These are phyloP conservation scores for Mortierella antarctica DNA, from an alignment of 192 early-diverging fungal genomes.

Conservation along the genomic window DNA sequence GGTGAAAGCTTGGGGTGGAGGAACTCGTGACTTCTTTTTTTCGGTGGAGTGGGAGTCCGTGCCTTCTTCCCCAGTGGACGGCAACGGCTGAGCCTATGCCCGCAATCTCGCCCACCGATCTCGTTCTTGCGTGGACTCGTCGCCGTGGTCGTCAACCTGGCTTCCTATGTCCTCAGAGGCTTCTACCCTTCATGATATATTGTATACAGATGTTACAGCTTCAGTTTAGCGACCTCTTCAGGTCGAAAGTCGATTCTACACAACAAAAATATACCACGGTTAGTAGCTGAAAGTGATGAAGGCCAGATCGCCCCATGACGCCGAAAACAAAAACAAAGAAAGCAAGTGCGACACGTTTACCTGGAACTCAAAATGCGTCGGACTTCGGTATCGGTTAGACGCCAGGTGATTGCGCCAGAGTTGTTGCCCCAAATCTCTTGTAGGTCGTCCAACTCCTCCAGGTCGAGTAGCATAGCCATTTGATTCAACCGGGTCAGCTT, in stretches of 20 bases:
- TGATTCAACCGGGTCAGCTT: conserved; percentile 86
- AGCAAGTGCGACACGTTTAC: conserved; percentile 39
- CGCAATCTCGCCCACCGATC: too few species aligned
- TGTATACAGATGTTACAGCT: conserved; percentile 14
- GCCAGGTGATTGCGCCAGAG: conserved; percentile 74
- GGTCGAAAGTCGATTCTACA: conserved; percentile 71
- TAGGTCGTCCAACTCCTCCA: conserved; percentile 82
- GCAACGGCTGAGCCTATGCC: too few species aligned
- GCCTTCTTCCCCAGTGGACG: not conserved
- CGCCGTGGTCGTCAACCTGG: too few species aligned
- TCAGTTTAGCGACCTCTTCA: conserved; percentile 64
- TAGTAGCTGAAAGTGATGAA: not conserved
- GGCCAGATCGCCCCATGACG: not conserved
- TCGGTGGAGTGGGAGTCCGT: not conserved
- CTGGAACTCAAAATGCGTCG: conserved; percentile 72
- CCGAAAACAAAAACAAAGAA: not conserved
- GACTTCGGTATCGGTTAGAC: conserved; percentile 74
- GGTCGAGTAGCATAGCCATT: conserved; percentile 83
- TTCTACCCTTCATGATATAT: too few species aligned
- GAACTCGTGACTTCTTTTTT: too few species aligned
- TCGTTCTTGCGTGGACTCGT: not conserved
- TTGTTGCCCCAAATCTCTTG: conserved; percentile 76
- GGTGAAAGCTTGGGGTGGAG: too few species aligned
- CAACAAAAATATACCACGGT: not conserved
- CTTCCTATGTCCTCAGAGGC: too few species aligned